A percentile compares a stretch with the other conserved stretches of the same genome.
These are phyloP conservation scores for Phascolomyces articulosus DNA, from an alignment of 371 early-diverging fungal species.

Conservation along the genomic window DNA sequence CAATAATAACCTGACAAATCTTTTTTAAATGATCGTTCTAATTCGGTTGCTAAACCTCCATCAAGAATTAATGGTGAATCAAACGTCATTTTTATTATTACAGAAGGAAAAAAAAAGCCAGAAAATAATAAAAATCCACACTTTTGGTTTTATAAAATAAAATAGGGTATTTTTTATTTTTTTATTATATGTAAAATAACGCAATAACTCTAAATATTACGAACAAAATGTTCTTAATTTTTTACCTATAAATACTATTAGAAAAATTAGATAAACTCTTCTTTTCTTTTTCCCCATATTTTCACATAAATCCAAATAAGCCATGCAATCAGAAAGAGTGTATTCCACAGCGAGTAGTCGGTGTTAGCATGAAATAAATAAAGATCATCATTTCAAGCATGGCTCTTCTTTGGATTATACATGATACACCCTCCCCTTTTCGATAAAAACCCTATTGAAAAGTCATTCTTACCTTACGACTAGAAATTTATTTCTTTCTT, in stretches of 20 bases:
- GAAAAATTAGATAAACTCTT: too few relatives aligned
- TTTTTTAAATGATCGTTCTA: constrained; percentile 39
- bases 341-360: constrained; percentile 5
- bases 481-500: too few relatives aligned
- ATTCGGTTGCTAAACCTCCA: constrained; percentile 55
- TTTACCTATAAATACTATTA: too few relatives aligned
- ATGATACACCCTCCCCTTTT: not conserved
- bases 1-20: constrained; percentile 36
- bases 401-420: not conserved
- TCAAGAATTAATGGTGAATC: constrained; percentile 49
- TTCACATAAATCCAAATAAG: not conserved
- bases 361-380: constrained; percentile 15
- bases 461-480: not conserved
- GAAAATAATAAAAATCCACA: not conserved
- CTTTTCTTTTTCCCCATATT: not conserved
- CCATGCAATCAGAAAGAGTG: constrained; percentile 2
- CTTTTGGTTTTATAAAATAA: not conserved
- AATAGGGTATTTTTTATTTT: not conserved
- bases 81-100: constrained; percentile 18
- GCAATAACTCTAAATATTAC: not conserved
- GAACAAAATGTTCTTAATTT: too few relatives aligned
- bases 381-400: constrained; percentile 1
- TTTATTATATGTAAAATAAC: too few relatives aligned
- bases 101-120: not conserved
- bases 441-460: too few relatives aligned